Evolutionary conservation across 2,329 filamentous ascomycete species (phyloP).

Genomic region (Parastagonospora avenae): DNA sequence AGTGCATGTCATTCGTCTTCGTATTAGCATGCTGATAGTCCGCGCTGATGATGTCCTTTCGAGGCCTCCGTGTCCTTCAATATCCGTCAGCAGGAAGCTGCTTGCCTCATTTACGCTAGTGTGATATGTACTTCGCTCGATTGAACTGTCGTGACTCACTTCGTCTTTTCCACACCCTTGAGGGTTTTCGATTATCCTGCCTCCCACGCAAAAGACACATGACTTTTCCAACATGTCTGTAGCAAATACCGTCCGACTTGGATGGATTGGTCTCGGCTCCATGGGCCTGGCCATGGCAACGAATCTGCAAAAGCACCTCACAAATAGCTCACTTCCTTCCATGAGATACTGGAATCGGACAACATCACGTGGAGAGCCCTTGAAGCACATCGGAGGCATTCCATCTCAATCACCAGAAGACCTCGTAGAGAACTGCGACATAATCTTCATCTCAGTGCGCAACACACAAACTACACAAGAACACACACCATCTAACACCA

Average conservation of each 20-base stretch:
- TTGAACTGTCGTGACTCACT: neutral
- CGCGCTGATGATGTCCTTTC: neutral
- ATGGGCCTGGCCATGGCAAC: slow-evolving; percentile 59
- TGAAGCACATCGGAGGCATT: slow-evolving; percentile 35
- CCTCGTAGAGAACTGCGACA: slow-evolving; percentile 22
- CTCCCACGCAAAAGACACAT: too few species aligned
- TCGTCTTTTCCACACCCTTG: neutral
- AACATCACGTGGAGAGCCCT: slow-evolving; percentile 49
- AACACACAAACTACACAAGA: neutral
- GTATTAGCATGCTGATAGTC: neutral
- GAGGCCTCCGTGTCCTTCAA: neutral
- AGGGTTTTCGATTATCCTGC: too few species aligned
- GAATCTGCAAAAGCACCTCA: slow-evolving; percentile 55
- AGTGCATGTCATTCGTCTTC: neutral
- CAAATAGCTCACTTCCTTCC: slow-evolving; percentile 12
- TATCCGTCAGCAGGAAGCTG: neutral
- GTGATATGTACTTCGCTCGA: neutral
- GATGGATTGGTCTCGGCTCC: slow-evolving; percentile 54
- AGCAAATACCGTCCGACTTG: slow-evolving; percentile 6
- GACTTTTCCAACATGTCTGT: slow-evolving; percentile 8
- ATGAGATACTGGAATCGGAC: slow-evolving; percentile 56
- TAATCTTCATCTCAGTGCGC: slow-evolving; percentile 45
- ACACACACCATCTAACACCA: neutral
- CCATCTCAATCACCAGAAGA: slow-evolving; percentile 21
- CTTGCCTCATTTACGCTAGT: slow-evolving; percentile 1